These are phyloP conservation scores for Chalciporus sphaerocephalus DNA, from an alignment of 768 basidiomycete species.

Conservation along the genomic window DNA sequence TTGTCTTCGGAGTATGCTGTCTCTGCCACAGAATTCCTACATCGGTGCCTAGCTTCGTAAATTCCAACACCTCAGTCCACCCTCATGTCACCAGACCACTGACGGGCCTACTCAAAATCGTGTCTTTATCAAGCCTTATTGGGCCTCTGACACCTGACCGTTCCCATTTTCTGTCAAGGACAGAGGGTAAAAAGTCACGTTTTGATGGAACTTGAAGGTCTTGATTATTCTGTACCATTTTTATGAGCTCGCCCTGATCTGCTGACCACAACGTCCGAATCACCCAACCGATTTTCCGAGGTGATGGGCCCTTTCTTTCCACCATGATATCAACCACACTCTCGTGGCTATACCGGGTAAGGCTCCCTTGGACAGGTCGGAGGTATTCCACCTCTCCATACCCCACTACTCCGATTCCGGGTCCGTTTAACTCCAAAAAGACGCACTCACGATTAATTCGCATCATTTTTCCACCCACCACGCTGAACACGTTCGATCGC, in stretches of 20 bases:
- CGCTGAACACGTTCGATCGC: background rate
- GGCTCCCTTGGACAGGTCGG: constrained; percentile 12
- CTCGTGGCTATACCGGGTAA: constrained; percentile 3
- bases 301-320: background rate
- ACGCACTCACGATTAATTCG: constrained; percentile 2
- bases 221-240: background rate
- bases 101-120: background rate
- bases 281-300: constrained; percentile 1
- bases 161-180: constrained; percentile 5
- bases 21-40: background rate
- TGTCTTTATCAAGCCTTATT: constrained; percentile 1
- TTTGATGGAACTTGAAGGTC: background rate
- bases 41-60: background rate
- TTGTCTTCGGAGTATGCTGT: constrained; percentile 1
- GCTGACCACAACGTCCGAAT: constrained; percentile 1
- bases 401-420: background rate
- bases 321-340: background rate
- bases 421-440: background rate
- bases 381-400: constrained; percentile 8
- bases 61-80: constrained; percentile 3
- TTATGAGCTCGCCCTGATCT: background rate
- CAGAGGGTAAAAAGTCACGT: background rate
- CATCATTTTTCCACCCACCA: constrained; percentile 1
- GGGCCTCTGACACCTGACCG: constrained; percentile 1
- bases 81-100: constrained; percentile 3